Percentiles rank a stretch among this genome's conserved stretches.
Evolutionary conservation across 768 basidiomycete species (phyloP).

Genomic region (Galerina marginata): DNA sequence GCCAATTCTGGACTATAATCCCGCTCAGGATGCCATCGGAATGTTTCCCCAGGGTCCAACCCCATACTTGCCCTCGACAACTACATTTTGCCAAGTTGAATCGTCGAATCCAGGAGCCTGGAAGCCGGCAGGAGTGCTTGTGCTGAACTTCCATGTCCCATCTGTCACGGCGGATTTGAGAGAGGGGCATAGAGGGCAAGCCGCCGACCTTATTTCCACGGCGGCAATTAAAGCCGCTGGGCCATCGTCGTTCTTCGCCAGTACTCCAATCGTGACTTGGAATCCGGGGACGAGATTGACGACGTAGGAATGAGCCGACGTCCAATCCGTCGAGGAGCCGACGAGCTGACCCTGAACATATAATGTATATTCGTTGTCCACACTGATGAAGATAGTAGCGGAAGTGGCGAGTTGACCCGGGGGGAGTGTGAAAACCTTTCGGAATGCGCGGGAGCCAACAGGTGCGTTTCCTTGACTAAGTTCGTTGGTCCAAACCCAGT

Average conservation of each 20-base stretch:
- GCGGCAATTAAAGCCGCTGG: constrained; percentile 9
- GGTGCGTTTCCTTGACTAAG: constrained; percentile 25
- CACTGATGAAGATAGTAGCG: not conserved
- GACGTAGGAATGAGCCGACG: constrained; percentile 16
- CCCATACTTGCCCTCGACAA: constrained; percentile 28
- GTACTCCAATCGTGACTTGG: constrained; percentile 30
- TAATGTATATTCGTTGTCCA: not conserved
- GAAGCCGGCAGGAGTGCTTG: constrained; percentile 19
- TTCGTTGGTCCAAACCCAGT: constrained; percentile 41
- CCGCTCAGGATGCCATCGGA: no score
- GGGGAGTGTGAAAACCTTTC: constrained; percentile 30
- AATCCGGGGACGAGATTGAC: constrained; percentile 23
- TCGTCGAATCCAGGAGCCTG: constrained; percentile 24
- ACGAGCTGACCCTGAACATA: constrained; percentile 1
- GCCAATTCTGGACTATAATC: no score
- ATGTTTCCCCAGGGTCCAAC: constrained; percentile 27
- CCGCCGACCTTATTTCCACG: constrained; percentile 8
- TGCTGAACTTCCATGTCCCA: constrained; percentile 29
- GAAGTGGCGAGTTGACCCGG: constrained; percentile 18
- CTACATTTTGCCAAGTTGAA: constrained; percentile 24
- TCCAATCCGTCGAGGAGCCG: constrained; percentile 10
- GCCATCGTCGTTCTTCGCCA: constrained; percentile 26
- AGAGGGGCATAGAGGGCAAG: constrained; percentile 10
- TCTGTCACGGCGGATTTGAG: constrained; percentile 27
- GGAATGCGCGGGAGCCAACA: constrained; percentile 33